Evolutionary conservation across 1,139 yeast species (phyloP).

Genomic region (Nakaseomyces glabratus): DNA sequence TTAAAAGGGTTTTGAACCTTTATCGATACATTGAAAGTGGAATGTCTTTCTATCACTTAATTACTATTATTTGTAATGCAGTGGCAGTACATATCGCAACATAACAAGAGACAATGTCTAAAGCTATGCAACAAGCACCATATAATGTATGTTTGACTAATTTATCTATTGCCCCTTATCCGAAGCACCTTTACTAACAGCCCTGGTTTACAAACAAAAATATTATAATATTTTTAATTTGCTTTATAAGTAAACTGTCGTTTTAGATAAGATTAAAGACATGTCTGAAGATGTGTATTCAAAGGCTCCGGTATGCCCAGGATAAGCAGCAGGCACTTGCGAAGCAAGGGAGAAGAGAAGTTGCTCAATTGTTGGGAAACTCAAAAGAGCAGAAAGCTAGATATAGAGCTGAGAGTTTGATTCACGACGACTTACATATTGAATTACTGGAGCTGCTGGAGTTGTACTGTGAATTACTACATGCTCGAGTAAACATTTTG

Average conservation of each 20-base stretch:
- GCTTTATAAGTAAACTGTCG: background rate
- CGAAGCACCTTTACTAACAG: conserved; percentile 3
- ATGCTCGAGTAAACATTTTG: conserved; percentile 62
- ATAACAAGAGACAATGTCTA: background rate
- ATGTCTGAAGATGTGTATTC: conserved; percentile 69
- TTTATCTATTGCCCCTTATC: background rate
- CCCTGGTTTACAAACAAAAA: background rate
- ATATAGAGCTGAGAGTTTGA: conserved; percentile 77
- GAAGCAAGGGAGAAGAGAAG: conserved; percentile 66
- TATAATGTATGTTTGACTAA: conserved; percentile 13
- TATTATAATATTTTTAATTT: background rate
- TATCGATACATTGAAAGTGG: no score
- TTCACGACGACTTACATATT: conserved; percentile 73
- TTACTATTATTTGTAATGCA: no score
- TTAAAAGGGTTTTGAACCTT: no score
- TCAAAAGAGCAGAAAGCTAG: conserved; percentile 80
- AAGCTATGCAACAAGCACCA: conserved; percentile 12
- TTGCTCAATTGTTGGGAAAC: conserved; percentile 58
- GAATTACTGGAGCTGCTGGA: conserved; percentile 76
- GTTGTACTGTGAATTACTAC: conserved; percentile 71
- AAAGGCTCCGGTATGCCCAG: conserved; percentile 69
- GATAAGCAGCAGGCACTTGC: conserved; percentile 75
- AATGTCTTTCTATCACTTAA: no score
- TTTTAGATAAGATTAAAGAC: conserved; percentile 47
- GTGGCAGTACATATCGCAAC: conserved; percentile 11